Conservation (phyloP, 2,329 filamentous ascomycete genomes). For the Lecanicillium sp. region DNA sequence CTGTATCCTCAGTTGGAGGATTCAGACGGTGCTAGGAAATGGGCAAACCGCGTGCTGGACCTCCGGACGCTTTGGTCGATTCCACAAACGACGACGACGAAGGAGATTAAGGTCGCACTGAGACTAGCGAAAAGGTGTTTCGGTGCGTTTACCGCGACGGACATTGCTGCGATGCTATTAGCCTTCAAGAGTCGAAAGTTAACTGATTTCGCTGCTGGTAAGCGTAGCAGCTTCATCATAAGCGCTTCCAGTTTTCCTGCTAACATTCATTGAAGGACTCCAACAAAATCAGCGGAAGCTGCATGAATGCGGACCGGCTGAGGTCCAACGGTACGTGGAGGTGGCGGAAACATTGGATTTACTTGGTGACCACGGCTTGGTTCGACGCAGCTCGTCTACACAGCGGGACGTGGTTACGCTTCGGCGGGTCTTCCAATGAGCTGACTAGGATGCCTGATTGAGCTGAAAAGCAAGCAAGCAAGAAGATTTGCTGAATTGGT, state of each 20-base stretch:
- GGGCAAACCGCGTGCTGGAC: neutral
- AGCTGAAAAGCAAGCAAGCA: too few relatives aligned
- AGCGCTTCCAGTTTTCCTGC: too few relatives aligned
- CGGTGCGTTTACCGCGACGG: neutral
- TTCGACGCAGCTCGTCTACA: too few relatives aligned
- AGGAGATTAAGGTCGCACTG: conserved; percentile 1
- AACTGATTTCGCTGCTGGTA: neutral
- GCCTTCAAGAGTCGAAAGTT: neutral
- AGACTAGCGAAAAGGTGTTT: neutral
- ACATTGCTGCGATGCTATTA: neutral
- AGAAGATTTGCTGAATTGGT: too few relatives aligned
- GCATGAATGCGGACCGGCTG: neutral
- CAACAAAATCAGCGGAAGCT: neutral
- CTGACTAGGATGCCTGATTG: too few relatives aligned
- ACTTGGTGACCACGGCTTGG: too few relatives aligned
- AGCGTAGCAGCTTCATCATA: neutral
- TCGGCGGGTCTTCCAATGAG: too few relatives aligned
- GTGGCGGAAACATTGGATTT: too few relatives aligned
- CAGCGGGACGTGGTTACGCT: too few relatives aligned
- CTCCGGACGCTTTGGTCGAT: neutral
- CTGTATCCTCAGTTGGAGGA: neutral
- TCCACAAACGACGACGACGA: neutral
- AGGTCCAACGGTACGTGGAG: neutral
- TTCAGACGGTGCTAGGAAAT: neutral
- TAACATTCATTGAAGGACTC: too few relatives aligned